phyloP scores from a whole-genome alignment of 179 eudicot species.

The Spinacia oleracea region DNA sequence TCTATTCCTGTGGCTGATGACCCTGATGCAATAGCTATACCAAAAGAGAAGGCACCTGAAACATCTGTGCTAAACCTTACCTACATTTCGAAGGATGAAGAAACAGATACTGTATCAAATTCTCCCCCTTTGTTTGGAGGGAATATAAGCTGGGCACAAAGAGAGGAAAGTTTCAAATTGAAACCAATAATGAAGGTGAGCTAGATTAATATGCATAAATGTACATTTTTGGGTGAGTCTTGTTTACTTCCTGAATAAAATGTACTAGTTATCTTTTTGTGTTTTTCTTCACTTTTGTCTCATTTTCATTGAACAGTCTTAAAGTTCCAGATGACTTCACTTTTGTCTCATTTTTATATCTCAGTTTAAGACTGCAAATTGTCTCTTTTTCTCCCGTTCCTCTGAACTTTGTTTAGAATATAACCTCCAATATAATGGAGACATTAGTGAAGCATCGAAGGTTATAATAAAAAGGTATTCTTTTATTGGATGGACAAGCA shows the following conservation, averaged over 20 bases:
- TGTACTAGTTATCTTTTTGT: not conserved
- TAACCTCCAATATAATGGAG: too few relatives aligned
- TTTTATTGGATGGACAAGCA: too few relatives aligned
- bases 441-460: too few relatives aligned
- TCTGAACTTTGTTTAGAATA: too few relatives aligned
- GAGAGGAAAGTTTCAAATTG: conserved; percentile 77
- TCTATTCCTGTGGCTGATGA: conserved; percentile 70
- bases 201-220: not conserved
- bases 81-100: conserved; percentile 61
- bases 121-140: conserved; percentile 86
- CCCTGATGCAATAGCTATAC: conserved; percentile 61
- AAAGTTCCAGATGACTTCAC: not conserved
- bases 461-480: too few relatives aligned
- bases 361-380: too few relatives aligned
- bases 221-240: not conserved
- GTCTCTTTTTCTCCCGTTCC: too few relatives aligned
- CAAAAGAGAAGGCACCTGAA: conserved; percentile 62
- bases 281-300: not conserved
- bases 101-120: conserved; percentile 42
- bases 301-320: too few relatives aligned
- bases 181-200: conserved; percentile 84
- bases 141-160: conserved; percentile 71
- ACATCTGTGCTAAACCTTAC: conserved; percentile 51
- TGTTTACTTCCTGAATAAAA: not conserved
- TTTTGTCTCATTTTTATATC: too few relatives aligned